Evolutionary conservation across 129 eudicot species (phyloP), one percentile per base, ranked within the genome.

Genomic region (Tanacetum coccineum): DNA sequence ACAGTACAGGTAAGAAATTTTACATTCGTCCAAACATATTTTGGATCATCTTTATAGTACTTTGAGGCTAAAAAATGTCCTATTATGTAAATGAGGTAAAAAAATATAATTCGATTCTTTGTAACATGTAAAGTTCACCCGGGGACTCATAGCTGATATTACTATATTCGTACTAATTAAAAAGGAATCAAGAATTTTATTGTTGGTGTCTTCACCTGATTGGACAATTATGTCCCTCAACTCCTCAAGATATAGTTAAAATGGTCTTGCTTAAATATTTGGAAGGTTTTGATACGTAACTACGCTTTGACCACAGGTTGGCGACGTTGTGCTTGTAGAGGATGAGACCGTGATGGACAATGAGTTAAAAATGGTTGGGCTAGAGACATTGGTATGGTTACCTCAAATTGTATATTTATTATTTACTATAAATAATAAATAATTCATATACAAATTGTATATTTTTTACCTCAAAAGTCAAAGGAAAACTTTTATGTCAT

Each of bases 351-450:
- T 81, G 54, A 77, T 82, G 79, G 90, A 83, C 71, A 81, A 86
- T 65, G 95, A 80, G 32, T 63, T 83, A 44, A 81, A 78, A 61
- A 59, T 81, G 79, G 76, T 80, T 77, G 96, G 88, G 60, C 82
- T 86, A 62, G 90, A 89, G 76, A 86, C 94, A 75, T 79, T 89
- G 96, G 94, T 89, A 86, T 59, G 83, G 20, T 54, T 21, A 58
- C 61, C 40, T 36, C 40, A 36, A 36, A 12, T 50, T 26, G n/a
- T n/a, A n/a, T n/a, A n/a, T n/a, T n/a, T n/a, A n/a, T n/a, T n/a
- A n/a, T 59, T 67, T 67, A 40, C 53, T 26, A 32, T 28, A 20
- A 21, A 14, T 30, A 40, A 52, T 12, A 56, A 14, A 52, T 14
- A 22, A 54, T 36, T 36, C 40, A 63, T 22, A 17, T 13, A 58